A percentile compares a stretch with the other conserved stretches of the same genome.
phyloP scores from a whole-genome alignment of 2,329 filamentous ascomycete species.

The Raffaelea arxii region DNA sequence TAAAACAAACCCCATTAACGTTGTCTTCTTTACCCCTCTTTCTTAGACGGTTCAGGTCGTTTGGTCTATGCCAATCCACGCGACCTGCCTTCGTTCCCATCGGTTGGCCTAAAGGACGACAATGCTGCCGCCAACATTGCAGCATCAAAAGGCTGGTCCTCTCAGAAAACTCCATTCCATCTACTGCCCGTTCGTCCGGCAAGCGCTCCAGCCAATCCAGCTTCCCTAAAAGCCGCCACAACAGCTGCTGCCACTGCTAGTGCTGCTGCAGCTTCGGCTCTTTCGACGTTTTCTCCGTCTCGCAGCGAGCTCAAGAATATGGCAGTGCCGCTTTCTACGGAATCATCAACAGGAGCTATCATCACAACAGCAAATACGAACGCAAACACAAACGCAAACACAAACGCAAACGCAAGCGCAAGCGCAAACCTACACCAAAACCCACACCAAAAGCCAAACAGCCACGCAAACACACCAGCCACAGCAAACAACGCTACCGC shows the following conservation, averaged over 20 bases:
- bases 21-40: too few relatives aligned
- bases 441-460: too few relatives aligned
- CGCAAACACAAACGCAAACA: not conserved
- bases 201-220: conserved; percentile 2
- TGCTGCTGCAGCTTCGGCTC: conserved; percentile 1
- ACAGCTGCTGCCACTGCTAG: conserved; percentile 10
- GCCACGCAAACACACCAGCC: not conserved
- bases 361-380: not conserved
- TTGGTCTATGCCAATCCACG: conserved; percentile 64
- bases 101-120: conserved; percentile 47
- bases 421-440: not conserved
- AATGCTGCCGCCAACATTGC: conserved; percentile 62
- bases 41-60: conserved; percentile 21
- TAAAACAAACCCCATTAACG: too few relatives aligned
- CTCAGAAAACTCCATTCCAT: conserved; percentile 34
- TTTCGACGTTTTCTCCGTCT: conserved; percentile 6
- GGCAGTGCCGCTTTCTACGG: not conserved
- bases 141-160: conserved; percentile 56
- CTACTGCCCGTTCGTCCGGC: not conserved
- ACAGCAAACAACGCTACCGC: conserved; percentile 53
- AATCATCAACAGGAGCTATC: not conserved
- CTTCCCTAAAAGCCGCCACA: conserved; percentile 10
- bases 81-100: conserved; percentile 67
- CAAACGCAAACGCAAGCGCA: not conserved
- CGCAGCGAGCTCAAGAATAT: not conserved